Percentiles rank a stretch among this genome's conserved stretches.
Conservation (phyloP, 345 rosid genomes). For the Odontarrhena argentea region DNA sequence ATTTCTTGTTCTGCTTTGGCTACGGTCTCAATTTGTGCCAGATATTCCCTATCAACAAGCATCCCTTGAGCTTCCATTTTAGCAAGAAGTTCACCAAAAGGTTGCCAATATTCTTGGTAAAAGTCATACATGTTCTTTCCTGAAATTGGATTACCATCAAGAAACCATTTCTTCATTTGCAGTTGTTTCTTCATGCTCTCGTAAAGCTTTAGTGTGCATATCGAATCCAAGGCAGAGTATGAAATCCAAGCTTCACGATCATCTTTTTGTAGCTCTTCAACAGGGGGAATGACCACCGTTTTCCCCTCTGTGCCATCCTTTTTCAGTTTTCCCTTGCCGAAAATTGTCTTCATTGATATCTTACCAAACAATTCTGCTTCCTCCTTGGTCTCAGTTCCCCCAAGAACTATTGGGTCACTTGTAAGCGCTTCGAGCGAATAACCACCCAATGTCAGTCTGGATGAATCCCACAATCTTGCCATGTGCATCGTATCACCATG, state of each 20-base stretch:
- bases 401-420: constrained; percentile 63
- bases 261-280: constrained; percentile 83
- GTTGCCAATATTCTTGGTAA: constrained; percentile 77
- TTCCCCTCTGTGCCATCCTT: constrained; percentile 97
- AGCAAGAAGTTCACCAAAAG: constrained; percentile 87
- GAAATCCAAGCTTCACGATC: constrained; percentile 80
- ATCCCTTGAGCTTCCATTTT: constrained; percentile 91
- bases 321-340: constrained; percentile 78
- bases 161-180: constrained; percentile 57
- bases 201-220: constrained; percentile 84
- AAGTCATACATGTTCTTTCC: constrained; percentile 72
- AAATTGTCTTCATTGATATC: constrained; percentile 82
- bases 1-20: constrained; percentile 82
- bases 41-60: constrained; percentile 83
- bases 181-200: constrained; percentile 75
- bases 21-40: constrained; percentile 78
- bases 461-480: constrained; percentile 96
- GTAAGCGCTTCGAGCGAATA: constrained; percentile 98
- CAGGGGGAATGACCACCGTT: constrained; percentile 61
- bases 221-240: constrained; percentile 92
- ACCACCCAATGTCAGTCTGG: constrained; percentile 75
- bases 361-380: constrained; percentile 75
- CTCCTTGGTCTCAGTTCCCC: constrained; percentile 43
- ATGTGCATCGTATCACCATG: constrained; percentile 99
- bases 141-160: constrained; percentile 52